A percentile compares a stretch with the other conserved stretches of the same genome.
Evolutionary conservation across 768 basidiomycete genomes (phyloP).

Genomic region (Filobasidium floriforme): DNA sequence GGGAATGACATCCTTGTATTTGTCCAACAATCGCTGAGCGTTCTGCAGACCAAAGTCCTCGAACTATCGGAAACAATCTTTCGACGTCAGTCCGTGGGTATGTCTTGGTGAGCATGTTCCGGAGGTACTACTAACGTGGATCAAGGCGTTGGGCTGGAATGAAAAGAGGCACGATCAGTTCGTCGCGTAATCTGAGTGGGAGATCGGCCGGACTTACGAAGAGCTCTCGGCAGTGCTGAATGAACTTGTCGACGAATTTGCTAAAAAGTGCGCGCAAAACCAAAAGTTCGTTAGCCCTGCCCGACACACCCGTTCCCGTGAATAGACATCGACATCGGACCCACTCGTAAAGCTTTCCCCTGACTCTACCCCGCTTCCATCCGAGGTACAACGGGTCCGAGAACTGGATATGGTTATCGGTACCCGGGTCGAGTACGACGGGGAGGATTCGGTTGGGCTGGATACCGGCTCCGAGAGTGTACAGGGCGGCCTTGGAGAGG

Average conservation of each 20-base stretch:
- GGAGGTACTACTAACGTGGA: slow-evolving; percentile 24
- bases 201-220: slow-evolving; percentile 28
- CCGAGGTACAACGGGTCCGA: slow-evolving; percentile 54
- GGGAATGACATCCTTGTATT: slow-evolving; percentile 44
- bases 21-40: slow-evolving; percentile 45
- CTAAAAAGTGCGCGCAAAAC: too few species aligned
- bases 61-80: slow-evolving; percentile 21
- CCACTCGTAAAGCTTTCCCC: slow-evolving; percentile 65
- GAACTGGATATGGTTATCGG: slow-evolving; percentile 46
- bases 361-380: slow-evolving; percentile 63
- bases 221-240: slow-evolving; percentile 42
- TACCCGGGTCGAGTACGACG: slow-evolving; percentile 46
- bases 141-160: slow-evolving; percentile 40
- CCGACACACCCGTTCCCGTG: too few species aligned
- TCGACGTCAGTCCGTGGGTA: slow-evolving; percentile 1
- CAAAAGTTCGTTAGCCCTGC: too few species aligned
- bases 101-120: neutral
- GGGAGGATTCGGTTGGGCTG: slow-evolving; percentile 44
- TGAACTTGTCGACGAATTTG: slow-evolving; percentile 66
- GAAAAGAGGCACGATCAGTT: neutral
- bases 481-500: slow-evolving; percentile 68
- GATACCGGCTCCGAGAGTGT: slow-evolving; percentile 48
- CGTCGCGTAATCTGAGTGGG: neutral
- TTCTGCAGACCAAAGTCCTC: slow-evolving; percentile 47
- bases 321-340: neutral